A percentile compares a stretch with the other conserved stretches of the same genome.
These are phyloP conservation scores for Apiospora kogelbergensis DNA, from an alignment of 2,329 filamentous ascomycete species.

Conservation along the genomic window DNA sequence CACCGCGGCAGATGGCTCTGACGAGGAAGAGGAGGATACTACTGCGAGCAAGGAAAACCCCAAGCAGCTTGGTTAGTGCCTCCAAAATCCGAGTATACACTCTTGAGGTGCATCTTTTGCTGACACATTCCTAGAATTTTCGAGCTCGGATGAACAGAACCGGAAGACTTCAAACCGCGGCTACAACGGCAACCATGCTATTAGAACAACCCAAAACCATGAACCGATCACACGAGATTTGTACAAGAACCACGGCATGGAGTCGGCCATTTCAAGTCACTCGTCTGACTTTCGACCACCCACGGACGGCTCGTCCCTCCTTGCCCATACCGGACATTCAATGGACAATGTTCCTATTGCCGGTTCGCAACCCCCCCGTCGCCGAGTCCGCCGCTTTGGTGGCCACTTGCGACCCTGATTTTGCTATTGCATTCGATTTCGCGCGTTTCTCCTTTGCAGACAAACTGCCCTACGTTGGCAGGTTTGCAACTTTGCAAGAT, in stretches of 20 bases:
- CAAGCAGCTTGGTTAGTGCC: constrained; percentile 23
- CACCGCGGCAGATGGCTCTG: constrained; percentile 14
- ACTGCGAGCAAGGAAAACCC: constrained; percentile 3
- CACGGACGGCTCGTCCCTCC: constrained; percentile 22
- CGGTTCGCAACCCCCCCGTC: not conserved
- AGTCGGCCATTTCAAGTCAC: constrained; percentile 11
- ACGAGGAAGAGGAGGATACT: constrained; percentile 11
- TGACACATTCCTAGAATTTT: constrained; percentile 21
- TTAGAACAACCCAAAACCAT: not conserved
- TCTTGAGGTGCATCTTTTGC: not conserved
- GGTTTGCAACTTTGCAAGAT: not conserved
- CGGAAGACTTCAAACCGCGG: constrained; percentile 3
- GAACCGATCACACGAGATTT: constrained; percentile 2
- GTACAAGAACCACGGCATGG: constrained; percentile 11
- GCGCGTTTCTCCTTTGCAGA: not conserved
- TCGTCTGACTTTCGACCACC: constrained; percentile 15
- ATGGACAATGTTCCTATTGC: constrained; percentile 18
- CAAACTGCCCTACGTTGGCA: not conserved
- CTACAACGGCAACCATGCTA: not conserved
- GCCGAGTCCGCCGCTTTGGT: not conserved
- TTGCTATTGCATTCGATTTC: not conserved
- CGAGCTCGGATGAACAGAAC: constrained; percentile 17
- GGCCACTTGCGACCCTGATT: not conserved
- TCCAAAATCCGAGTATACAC: not conserved
- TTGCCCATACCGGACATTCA: constrained; percentile 32